Conservation (phyloP, 306 rosid species). For the Prunus kanzakura region DNA sequence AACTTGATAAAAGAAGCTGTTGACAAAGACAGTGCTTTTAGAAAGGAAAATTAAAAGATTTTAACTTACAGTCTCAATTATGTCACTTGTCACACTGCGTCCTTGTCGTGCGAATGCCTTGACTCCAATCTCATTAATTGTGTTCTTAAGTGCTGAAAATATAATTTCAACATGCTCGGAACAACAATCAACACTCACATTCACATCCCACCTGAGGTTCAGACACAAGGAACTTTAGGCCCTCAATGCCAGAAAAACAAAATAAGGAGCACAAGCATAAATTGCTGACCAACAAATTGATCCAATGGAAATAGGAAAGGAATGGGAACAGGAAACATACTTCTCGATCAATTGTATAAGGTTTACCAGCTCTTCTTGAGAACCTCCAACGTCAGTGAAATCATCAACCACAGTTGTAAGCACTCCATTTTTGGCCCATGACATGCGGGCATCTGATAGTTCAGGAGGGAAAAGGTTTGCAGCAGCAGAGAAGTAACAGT, state of each 20-base stretch:
- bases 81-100: constrained; percentile 41
- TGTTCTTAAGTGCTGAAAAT: constrained; percentile 54
- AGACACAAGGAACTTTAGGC: neutral
- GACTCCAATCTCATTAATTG: constrained; percentile 63
- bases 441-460: constrained; percentile 69
- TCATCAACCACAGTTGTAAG: constrained; percentile 84
- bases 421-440: constrained; percentile 80
- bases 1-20: neutral
- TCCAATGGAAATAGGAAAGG: constrained; percentile 11
- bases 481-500: constrained; percentile 69
- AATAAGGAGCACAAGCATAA: too few relatives aligned
- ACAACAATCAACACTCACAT: constrained; percentile 42
- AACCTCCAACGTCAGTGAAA: constrained; percentile 75
- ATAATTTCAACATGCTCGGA: constrained; percentile 70
- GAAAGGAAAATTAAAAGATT: constrained; percentile 15
- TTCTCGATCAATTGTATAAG: constrained; percentile 65
- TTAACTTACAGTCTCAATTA: constrained; percentile 60
- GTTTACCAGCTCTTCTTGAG: constrained; percentile 61
- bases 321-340: constrained; percentile 36
- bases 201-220: constrained; percentile 76
- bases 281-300: too few relatives aligned
- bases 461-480: constrained; percentile 60
- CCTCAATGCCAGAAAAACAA: neutral
- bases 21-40: neutral
- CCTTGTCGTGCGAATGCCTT: constrained; percentile 57